These are phyloP conservation scores for Hypomontagnella submonticulosa DNA, from an alignment of 495 filamentous ascomycete genomes.

Conservation along the genomic window DNA sequence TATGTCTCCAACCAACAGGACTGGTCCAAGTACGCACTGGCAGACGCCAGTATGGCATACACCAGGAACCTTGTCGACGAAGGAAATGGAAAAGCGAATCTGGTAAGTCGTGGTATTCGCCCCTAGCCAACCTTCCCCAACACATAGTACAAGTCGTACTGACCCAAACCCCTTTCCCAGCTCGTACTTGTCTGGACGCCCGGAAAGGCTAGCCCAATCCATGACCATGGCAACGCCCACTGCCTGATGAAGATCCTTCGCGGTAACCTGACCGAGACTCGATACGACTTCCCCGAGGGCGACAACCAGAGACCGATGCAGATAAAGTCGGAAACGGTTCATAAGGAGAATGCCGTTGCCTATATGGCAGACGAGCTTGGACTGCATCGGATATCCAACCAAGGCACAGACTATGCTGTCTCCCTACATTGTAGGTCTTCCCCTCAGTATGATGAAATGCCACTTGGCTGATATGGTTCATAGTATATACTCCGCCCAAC, in stretches of 20 bases:
- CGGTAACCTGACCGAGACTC: conserved; percentile 80
- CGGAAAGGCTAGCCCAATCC: conserved; percentile 83
- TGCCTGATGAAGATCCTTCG: conserved; percentile 79
- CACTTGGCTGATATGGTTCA: conserved; percentile 40
- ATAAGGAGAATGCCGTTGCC: conserved; percentile 72
- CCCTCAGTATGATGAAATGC: conserved; percentile 7
- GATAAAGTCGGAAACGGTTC: conserved; percentile 64
- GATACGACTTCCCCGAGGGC: conserved; percentile 77
- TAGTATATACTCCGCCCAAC: conserved; percentile 92
- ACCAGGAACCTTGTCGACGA: conserved; percentile 91
- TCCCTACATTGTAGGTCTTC: conserved; percentile 80
- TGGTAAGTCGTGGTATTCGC: conserved; percentile 64
- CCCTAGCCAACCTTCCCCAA: conserved; percentile 2
- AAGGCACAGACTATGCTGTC: conserved; percentile 77
- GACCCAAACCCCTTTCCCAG: conserved; percentile 52
- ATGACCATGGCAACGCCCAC: conserved; percentile 88
- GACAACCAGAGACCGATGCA: conserved; percentile 62
- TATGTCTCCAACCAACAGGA: conserved; percentile 74
- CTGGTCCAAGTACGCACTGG: conserved; percentile 78
- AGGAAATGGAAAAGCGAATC: conserved; percentile 90
- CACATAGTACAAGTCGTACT: conserved; percentile 8
- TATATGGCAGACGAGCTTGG: conserved; percentile 92
- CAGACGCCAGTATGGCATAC: conserved; percentile 72
- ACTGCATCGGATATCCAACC: conserved; percentile 83
- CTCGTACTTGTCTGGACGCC: conserved; percentile 94